phyloP scores from a whole-genome alignment of 352 stramenopile species.

The Achlya hypogyna region DNA sequence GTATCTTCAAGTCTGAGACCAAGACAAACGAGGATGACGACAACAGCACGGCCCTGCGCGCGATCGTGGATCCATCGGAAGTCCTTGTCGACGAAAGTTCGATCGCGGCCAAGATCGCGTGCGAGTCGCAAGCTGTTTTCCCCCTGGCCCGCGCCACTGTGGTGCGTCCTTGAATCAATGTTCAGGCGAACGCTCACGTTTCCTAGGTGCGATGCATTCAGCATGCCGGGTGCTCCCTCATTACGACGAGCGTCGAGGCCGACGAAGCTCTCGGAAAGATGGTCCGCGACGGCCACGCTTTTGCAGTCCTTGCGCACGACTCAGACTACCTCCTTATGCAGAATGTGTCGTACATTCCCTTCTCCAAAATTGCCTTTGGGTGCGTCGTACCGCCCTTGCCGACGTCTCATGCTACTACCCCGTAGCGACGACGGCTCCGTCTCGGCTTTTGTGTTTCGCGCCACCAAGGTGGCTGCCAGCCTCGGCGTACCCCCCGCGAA shows the following conservation, averaged over 20 bases:
- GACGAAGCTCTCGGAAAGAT: constrained; percentile 66
- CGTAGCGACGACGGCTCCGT: constrained; percentile 28
- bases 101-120: constrained; percentile 21
- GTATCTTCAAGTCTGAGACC: constrained; percentile 24
- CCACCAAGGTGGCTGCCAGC: constrained; percentile 43
- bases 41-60: constrained; percentile 16
- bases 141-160: constrained; percentile 67
- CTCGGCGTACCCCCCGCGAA: constrained; percentile 51
- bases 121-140: constrained; percentile 41
- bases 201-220: constrained; percentile 10
- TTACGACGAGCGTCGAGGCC: constrained; percentile 53
- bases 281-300: constrained; percentile 41
- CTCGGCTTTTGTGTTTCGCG: constrained; percentile 60
- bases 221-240: constrained; percentile 24
- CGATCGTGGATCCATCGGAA: neutral
- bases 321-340: constrained; percentile 86
- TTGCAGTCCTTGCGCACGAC: constrained; percentile 68
- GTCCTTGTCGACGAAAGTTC: neutral
- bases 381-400: neutral
- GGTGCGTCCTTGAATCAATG: constrained; percentile 45
- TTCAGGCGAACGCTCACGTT: constrained; percentile 19
- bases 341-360: constrained; percentile 73
- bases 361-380: constrained; percentile 22
- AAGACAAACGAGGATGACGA: constrained; percentile 17
- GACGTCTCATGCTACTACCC: neutral